These are phyloP conservation scores for Colletotrichum chrysophilum DNA, from an alignment of 2,329 filamentous ascomycete genomes.

Conservation along the genomic window DNA sequence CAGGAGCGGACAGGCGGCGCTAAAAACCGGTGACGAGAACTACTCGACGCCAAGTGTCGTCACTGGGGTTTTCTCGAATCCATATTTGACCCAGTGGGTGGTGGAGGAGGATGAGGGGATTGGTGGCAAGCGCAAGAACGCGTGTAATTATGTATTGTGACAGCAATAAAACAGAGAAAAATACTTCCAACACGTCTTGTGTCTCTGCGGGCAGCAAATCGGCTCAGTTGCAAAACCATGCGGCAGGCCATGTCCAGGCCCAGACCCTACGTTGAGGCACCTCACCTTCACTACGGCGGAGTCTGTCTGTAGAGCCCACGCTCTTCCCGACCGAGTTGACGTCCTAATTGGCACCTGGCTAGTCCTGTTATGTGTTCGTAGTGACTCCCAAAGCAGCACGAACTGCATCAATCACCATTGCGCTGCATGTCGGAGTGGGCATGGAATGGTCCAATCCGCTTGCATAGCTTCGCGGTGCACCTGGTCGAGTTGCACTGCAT, in stretches of 20 bases:
- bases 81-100: neutral
- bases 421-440: neutral
- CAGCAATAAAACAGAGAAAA: neutral
- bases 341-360: neutral
- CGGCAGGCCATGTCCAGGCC: neutral
- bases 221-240: neutral
- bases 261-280: neutral
- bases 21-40: neutral
- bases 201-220: neutral
- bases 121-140: neutral
- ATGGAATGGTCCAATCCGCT: neutral
- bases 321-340: neutral
- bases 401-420: conserved; percentile 2
- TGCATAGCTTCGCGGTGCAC: neutral
- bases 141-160: neutral
- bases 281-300: neutral
- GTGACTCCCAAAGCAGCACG: neutral
- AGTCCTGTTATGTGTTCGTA: neutral
- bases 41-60: conserved; percentile 7
- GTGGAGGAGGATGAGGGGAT: neutral
- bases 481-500: neutral
- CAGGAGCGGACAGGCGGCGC: neutral
- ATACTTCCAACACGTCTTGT: neutral
- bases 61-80: neutral
- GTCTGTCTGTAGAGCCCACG: neutral